Conservation (phyloP, 176 grass and related monocot species). For the Leersia perrieri region DNA sequence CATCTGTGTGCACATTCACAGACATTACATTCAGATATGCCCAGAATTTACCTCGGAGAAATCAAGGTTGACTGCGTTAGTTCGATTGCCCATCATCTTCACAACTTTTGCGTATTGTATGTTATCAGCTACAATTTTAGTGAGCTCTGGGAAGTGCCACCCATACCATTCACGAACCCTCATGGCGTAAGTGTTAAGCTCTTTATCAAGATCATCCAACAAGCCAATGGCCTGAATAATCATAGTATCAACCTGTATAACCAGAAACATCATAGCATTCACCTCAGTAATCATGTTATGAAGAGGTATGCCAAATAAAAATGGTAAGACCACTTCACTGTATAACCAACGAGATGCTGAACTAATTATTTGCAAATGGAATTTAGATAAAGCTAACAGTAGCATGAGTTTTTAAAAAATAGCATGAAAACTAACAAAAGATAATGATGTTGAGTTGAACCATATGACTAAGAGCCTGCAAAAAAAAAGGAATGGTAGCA, state of each 20-base stretch:
- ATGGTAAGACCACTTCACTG: background rate
- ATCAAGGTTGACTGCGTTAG: constrained; percentile 71
- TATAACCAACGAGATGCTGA: background rate
- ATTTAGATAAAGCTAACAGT: background rate
- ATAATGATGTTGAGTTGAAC: background rate
- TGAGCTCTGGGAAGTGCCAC: constrained; percentile 88
- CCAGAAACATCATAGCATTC: background rate
- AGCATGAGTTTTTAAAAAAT: background rate
- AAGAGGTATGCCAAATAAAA: background rate
- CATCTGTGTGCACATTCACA: background rate
- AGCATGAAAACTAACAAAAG: background rate
- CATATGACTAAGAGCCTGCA: background rate
- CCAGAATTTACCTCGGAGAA: constrained; percentile 70
- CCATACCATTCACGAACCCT: constrained; percentile 93
- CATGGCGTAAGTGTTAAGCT: constrained; percentile 88
- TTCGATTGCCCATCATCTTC: constrained; percentile 77
- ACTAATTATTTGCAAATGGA: background rate
- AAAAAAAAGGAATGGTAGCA: background rate
- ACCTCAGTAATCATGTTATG: background rate
- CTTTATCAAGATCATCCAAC: constrained; percentile 92
- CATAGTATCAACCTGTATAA: constrained; percentile 76
- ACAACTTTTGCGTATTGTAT: constrained; percentile 56
- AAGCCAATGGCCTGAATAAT: constrained; percentile 73
- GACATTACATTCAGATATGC: background rate
- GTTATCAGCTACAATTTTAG: constrained; percentile 79